phyloP scores from a whole-genome alignment of 202 grass and related monocot species.

The Elaeis oleifera region DNA sequence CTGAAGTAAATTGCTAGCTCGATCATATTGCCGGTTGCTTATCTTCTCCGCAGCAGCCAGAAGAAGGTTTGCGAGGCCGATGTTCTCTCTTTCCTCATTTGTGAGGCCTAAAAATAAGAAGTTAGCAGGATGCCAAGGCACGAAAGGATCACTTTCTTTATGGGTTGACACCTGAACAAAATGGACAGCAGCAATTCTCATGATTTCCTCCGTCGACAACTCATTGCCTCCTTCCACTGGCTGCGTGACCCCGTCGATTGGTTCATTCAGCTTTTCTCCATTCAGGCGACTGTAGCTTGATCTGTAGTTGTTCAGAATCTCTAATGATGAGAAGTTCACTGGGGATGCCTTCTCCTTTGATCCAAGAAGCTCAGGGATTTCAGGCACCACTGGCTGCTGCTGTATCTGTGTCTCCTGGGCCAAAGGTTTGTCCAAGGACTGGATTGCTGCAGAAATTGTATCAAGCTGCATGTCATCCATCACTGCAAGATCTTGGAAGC shows the following conservation, averaged over 20 bases:
- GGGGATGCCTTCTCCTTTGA: no score
- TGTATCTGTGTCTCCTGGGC: not conserved
- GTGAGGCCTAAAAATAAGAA: no score
- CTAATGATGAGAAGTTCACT: no score
- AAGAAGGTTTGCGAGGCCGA: no score
- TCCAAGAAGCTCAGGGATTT: no score
- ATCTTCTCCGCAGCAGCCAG: no score
- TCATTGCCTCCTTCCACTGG: not conserved
- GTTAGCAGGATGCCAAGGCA: no score
- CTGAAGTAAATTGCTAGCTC: not conserved
- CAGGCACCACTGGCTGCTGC: no score
- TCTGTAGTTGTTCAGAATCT: no score
- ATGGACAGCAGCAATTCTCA: not conserved
- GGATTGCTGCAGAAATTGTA: not conserved
- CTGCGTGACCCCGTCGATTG: not conserved
- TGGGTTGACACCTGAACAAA: slow-evolving; percentile 1
- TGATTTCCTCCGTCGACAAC: not conserved
- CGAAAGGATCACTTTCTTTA: not conserved
- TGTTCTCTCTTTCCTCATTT: no score
- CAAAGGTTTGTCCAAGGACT: not conserved
- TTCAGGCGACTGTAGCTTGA: no score
- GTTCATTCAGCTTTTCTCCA: no score
- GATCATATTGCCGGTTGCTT: not conserved
- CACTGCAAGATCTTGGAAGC: not conserved
- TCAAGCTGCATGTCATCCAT: slow-evolving; percentile 1